Conservation (phyloP, 768 basidiomycete genomes). For the Lactarius tabidus region DNA sequence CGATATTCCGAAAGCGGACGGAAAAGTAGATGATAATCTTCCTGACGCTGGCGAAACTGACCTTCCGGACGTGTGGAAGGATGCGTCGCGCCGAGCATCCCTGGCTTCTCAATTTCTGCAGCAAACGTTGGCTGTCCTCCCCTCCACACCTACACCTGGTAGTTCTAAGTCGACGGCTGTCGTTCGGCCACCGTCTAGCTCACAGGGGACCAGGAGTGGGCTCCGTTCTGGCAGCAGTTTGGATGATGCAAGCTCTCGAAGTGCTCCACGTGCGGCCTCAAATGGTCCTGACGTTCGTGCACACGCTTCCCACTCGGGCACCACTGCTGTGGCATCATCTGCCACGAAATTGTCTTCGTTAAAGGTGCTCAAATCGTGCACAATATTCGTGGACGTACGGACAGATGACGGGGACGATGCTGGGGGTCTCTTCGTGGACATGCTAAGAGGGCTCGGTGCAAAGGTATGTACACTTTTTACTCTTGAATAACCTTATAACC, state of each 20-base stretch:
- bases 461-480: slow-evolving; percentile 47
- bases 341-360: slow-evolving; percentile 31
- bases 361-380: slow-evolving; percentile 65
- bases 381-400: slow-evolving; percentile 80
- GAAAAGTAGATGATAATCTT: slow-evolving; percentile 12
- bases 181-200: slow-evolving; percentile 22
- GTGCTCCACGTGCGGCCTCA: slow-evolving; percentile 36
- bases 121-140: slow-evolving; percentile 53
- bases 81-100: slow-evolving; percentile 52
- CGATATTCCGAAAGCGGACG: neutral
- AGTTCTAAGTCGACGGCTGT: slow-evolving; percentile 25
- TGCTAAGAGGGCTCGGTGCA: slow-evolving; percentile 77
- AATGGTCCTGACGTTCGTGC: slow-evolving; percentile 27
- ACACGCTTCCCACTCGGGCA: slow-evolving; percentile 27
- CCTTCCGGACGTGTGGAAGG: slow-evolving; percentile 30
- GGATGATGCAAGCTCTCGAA: slow-evolving; percentile 27
- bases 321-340: slow-evolving; percentile 32
- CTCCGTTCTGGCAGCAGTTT: slow-evolving; percentile 18
- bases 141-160: slow-evolving; percentile 36
- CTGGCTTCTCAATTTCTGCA: slow-evolving; percentile 58
- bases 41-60: slow-evolving; percentile 15
- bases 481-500: neutral
- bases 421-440: slow-evolving; percentile 74
- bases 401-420: slow-evolving; percentile 76
- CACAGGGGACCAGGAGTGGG: slow-evolving; percentile 18